Evolutionary conservation across 1,284 basidiomycete species (phyloP).

Genomic region (Cryptococcus depauperatus): DNA sequence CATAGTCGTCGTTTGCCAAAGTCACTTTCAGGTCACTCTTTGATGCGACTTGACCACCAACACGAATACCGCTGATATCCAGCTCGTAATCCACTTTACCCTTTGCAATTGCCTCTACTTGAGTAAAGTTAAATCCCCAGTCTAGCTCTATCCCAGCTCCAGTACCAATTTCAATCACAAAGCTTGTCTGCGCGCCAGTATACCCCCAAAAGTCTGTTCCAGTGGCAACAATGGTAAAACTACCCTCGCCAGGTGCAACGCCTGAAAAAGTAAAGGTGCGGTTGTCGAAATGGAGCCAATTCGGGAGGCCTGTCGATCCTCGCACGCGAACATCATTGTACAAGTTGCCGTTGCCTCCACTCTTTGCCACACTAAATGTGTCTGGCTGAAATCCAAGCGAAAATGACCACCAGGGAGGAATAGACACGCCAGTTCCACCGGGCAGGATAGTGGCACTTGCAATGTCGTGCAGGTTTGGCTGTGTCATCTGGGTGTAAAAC

Average conservation of each 20-base stretch:
- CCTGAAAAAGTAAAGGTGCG: conserved; percentile 51
- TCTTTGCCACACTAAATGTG: conserved; percentile 42
- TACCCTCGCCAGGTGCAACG: conserved; percentile 45
- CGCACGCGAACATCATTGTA: conserved; percentile 46
- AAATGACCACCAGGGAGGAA: conserved; percentile 49
- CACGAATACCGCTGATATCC: conserved; percentile 24
- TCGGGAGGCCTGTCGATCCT: conserved; percentile 45
- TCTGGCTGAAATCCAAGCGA: conserved; percentile 49
- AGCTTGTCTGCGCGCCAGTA: conserved; percentile 42
- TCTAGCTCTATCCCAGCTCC: conserved; percentile 29
- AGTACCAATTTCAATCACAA: conserved; percentile 41
- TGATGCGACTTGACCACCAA: conserved; percentile 27
- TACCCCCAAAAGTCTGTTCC: conserved; percentile 45
- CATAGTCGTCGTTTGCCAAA: conserved; percentile 31
- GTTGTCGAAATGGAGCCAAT: conserved; percentile 50
- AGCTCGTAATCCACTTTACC: conserved; percentile 25
- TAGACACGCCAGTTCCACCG: conserved; percentile 37
- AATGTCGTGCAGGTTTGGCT: conserved; percentile 30
- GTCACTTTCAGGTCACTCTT: conserved; percentile 27
- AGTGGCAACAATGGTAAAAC: conserved; percentile 39
- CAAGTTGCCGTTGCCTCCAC: conserved; percentile 29
- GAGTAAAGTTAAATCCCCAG: conserved; percentile 16
- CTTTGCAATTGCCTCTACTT: conserved; percentile 29
- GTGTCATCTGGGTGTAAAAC: conserved; percentile 42
- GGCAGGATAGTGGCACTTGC: conserved; percentile 36